phyloP scores from a whole-genome alignment of 768 basidiomycete species.

The Chalciporus piperatus region DNA sequence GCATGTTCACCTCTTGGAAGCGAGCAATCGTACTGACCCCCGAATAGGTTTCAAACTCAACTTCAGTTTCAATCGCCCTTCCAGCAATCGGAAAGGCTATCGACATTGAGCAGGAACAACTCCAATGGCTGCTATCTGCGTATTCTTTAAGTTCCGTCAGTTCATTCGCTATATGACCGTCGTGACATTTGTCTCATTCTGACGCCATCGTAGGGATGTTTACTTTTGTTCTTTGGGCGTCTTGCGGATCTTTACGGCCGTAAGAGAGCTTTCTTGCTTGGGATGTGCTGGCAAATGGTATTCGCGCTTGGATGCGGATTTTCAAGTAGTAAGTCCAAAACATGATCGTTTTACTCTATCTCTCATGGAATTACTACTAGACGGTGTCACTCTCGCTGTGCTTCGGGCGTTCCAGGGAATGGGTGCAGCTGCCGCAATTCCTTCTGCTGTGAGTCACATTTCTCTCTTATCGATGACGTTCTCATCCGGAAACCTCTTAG shows the following conservation, averaged over 20 bases:
- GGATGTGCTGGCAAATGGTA: slow-evolving; percentile 49
- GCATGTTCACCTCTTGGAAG: neutral
- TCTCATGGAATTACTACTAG: slow-evolving; percentile 31
- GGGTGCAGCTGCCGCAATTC: slow-evolving; percentile 75
- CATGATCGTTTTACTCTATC: neutral
- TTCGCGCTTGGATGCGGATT: slow-evolving; percentile 70
- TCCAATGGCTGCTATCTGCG: slow-evolving; percentile 69
- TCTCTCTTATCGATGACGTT: neutral
- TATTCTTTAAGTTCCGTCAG: slow-evolving; percentile 67
- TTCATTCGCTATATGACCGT: slow-evolving; percentile 8
- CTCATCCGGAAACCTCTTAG: slow-evolving; percentile 31
- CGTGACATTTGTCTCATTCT: neutral
- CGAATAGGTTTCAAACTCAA: slow-evolving; percentile 32
- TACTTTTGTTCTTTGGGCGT: slow-evolving; percentile 75
- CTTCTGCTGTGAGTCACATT: slow-evolving; percentile 54
- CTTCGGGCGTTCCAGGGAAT: slow-evolving; percentile 78
- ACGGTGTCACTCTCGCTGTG: slow-evolving; percentile 59
- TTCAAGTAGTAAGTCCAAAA: slow-evolving; percentile 40
- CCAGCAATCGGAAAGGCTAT: slow-evolving; percentile 52
- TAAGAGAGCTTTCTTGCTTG: slow-evolving; percentile 62
- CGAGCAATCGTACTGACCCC: slow-evolving; percentile 3
- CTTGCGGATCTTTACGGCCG: slow-evolving; percentile 79
- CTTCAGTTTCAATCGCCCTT: slow-evolving; percentile 49
- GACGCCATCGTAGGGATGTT: slow-evolving; percentile 58
- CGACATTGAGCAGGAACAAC: slow-evolving; percentile 44